Conservation (phyloP, 176 grass and related monocot species). For the Musa itinerans region DNA sequence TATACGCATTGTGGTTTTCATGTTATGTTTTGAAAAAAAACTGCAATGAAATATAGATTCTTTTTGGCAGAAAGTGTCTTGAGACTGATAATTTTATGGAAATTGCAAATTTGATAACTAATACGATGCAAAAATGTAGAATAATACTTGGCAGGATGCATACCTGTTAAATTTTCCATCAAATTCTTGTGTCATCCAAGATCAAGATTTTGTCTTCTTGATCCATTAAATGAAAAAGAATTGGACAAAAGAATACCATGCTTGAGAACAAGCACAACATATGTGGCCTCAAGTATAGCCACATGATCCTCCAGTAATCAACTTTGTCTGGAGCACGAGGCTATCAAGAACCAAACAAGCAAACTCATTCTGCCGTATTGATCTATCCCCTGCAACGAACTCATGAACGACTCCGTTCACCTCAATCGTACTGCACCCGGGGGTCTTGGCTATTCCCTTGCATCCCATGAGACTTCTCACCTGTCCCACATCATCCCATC, state of each 20-base stretch:
- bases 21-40: too few species aligned
- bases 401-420: neutral
- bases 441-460: constrained; percentile 45
- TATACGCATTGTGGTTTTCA: too few species aligned
- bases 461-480: constrained; percentile 47
- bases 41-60: too few species aligned
- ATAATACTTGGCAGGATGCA: too few species aligned
- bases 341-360: neutral
- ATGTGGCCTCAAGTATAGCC: neutral
- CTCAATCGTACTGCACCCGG: constrained; percentile 57
- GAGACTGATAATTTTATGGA: too few species aligned
- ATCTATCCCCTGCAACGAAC: neutral
- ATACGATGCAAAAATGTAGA: too few species aligned
- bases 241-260: neutral
- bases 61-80: too few species aligned
- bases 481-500: constrained; percentile 51
- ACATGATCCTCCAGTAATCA: neutral
- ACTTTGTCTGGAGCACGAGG: neutral
- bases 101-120: too few species aligned
- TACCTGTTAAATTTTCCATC: too few species aligned
- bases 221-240: too few species aligned
- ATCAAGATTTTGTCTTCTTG: too few species aligned
- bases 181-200: too few species aligned
- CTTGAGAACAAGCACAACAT: neutral
- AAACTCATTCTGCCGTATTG: neutral